Conservation (phyloP, 1,284 basidiomycete species). For the Chondrostereum purpureum region DNA sequence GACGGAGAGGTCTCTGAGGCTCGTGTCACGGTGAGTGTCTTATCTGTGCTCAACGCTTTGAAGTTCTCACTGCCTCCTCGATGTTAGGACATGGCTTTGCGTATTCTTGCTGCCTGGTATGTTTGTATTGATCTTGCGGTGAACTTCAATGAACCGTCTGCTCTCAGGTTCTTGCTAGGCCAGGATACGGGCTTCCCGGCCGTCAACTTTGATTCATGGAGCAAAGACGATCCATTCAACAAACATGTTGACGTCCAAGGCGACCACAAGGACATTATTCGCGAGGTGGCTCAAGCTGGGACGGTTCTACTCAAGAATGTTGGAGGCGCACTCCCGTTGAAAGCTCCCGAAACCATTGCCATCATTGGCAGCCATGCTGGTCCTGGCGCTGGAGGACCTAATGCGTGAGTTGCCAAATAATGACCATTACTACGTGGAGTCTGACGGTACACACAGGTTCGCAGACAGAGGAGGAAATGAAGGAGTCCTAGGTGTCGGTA, state of each 20-base stretch:
- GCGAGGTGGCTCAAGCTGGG: slow-evolving; percentile 62
- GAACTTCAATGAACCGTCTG: no score
- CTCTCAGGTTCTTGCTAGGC: slow-evolving; percentile 47
- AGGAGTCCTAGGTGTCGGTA: slow-evolving; percentile 63
- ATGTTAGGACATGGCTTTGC: slow-evolving; percentile 51
- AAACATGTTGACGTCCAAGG: slow-evolving; percentile 60
- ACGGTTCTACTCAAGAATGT: slow-evolving; percentile 73
- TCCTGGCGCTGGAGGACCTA: slow-evolving; percentile 50
- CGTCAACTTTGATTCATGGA: slow-evolving; percentile 36
- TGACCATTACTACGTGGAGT: no score
- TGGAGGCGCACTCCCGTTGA: slow-evolving; percentile 51
- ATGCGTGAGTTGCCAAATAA: slow-evolving; percentile 52
- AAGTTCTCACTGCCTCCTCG: no score
- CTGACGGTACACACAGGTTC: slow-evolving; percentile 9
- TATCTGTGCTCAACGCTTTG: slow-evolving; percentile 1
- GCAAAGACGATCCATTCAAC: slow-evolving; percentile 28
- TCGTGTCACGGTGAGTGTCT: slow-evolving; percentile 40
- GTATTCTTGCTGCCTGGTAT: slow-evolving; percentile 57
- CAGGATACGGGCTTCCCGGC: slow-evolving; percentile 56
- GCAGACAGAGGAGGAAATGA: slow-evolving; percentile 42
- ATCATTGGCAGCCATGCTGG: slow-evolving; percentile 63
- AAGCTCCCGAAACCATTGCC: slow-evolving; percentile 42
- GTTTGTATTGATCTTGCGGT: no score
- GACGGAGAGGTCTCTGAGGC: slow-evolving; percentile 43
- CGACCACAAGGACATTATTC: slow-evolving; percentile 57